These are phyloP conservation scores for Keithomyces neogunnii DNA, from an alignment of 2,329 filamentous ascomycete species.

Conservation along the genomic window DNA sequence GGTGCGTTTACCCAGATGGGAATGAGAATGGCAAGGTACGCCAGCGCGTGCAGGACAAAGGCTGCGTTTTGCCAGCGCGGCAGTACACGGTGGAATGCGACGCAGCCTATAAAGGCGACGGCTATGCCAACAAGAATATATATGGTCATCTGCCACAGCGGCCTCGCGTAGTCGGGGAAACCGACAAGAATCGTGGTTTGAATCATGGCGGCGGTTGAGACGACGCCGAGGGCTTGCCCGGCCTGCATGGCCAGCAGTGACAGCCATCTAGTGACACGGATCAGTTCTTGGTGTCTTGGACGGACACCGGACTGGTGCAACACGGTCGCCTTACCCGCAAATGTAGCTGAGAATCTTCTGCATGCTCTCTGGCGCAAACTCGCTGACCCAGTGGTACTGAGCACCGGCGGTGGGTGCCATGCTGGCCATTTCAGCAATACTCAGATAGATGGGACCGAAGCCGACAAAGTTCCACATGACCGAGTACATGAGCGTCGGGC, in stretches of 20 bases:
- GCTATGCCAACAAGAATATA: conserved; percentile 8
- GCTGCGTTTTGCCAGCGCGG: conserved; percentile 9
- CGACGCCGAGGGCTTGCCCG: conserved; percentile 9
- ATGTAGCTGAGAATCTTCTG: conserved; percentile 6
- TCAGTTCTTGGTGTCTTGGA: background rate
- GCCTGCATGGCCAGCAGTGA: conserved; percentile 12
- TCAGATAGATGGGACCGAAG: conserved; percentile 6
- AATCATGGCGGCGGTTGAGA: conserved; percentile 9
- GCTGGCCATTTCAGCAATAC: conserved; percentile 12
- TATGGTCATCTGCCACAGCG: conserved; percentile 10
- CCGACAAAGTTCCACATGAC: conserved; percentile 4
- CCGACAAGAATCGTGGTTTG: conserved; percentile 10
- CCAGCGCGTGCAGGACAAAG: conserved; percentile 9
- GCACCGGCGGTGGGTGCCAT: conserved; percentile 14
- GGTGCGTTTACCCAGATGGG: conserved; percentile 11
- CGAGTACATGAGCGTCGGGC: conserved; percentile 1
- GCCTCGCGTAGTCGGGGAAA: conserved; percentile 3
- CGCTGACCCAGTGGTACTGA: conserved; percentile 12
- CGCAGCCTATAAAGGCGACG: conserved; percentile 3
- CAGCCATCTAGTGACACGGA: conserved; percentile 6
- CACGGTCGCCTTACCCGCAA: background rate
- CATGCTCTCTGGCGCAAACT: conserved; percentile 6
- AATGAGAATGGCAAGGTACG: conserved; percentile 9
- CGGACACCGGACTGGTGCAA: background rate
- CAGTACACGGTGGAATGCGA: conserved; percentile 8